Evolutionary conservation across 768 basidiomycete genomes (phyloP), one percentile per base, ranked within the genome.

Genomic region (Leccinum disarticulatum): DNA sequence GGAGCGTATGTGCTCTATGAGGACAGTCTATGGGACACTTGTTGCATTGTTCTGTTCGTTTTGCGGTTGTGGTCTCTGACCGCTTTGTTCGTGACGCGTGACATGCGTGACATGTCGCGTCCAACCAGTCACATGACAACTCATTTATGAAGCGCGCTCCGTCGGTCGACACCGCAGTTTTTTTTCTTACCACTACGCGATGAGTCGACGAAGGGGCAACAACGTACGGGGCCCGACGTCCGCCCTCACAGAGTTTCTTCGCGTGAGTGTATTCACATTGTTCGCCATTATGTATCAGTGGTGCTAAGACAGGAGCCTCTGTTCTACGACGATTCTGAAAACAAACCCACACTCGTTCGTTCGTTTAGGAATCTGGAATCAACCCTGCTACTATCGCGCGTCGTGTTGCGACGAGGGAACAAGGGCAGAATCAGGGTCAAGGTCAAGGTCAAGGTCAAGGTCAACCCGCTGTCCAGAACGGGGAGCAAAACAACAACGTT

Each of bases 181-280:
- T 56, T 56, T 52, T 52, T 62, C 62, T 69, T 52, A 54, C 52
- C 15, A 9, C 33, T 35, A 46, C 43, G 43, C 30, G 6, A 73
- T 74, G 72, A 73, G 73, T 55, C 63, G 71, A 57, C 61, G 72
- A 57, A 64, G 71, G 49, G 36, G 57, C 1, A 83, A 84, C 70
- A 89, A 89, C 59, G 85, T 93, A 47, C 83, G 88, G 13, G 92
- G 93, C 0, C 92, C 93, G 3, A 85, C 88, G 0, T 93, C 90
- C 22, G 92, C 92, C 0, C 74, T 94, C 13, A 93, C 92, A 36
- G 90, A 91, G 62, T 94, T 89, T 64, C 76, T 94, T 35, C 83
- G 83, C 66, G 92, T 90, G 60, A 30, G 77, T 73, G 27, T n/a
- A 4, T 25, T 13, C 41, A 41, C n/a, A 46, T 19, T 13, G 19